phyloP scores from a whole-genome alignment of 2,329 filamentous ascomycete genomes.

The Fusarium concolor region DNA sequence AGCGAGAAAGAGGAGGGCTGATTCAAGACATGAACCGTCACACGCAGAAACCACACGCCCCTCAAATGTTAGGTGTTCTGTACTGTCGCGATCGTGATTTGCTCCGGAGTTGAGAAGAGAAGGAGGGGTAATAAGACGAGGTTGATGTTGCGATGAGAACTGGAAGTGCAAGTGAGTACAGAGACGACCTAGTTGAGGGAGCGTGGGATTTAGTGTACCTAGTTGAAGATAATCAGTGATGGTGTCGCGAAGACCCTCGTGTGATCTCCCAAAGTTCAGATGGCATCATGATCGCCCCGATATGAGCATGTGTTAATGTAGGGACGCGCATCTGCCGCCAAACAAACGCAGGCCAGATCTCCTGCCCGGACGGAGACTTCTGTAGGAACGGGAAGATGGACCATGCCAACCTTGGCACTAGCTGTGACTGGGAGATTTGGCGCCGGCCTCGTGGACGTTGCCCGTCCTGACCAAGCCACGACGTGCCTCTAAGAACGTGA shows the following conservation, averaged over 20 bases:
- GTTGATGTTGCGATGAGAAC: slow-evolving; percentile 12
- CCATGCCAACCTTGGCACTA: slow-evolving; percentile 32
- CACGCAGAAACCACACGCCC: slow-evolving; percentile 40
- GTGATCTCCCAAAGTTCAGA: slow-evolving; percentile 32
- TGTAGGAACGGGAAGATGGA: slow-evolving; percentile 39
- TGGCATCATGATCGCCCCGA: slow-evolving; percentile 36
- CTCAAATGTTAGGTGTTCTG: slow-evolving; percentile 21
- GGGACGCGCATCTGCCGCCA: slow-evolving; percentile 45
- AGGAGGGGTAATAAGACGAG: slow-evolving; percentile 22
- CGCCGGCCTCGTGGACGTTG: slow-evolving; percentile 42
- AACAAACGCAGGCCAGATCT: slow-evolving; percentile 37
- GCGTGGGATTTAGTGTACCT: not conserved
- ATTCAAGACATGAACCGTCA: slow-evolving; percentile 44
- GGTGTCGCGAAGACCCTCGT: slow-evolving; percentile 25
- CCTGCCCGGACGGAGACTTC: slow-evolving; percentile 28
- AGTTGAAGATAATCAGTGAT: slow-evolving; percentile 19
- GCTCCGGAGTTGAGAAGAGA: slow-evolving; percentile 3
- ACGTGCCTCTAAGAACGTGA: slow-evolving; percentile 26
- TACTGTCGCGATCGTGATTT: slow-evolving; percentile 28
- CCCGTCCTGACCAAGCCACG: slow-evolving; percentile 41
- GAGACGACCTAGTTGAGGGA: not conserved
- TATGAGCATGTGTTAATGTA: slow-evolving; percentile 34
- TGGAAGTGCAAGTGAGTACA: not conserved
- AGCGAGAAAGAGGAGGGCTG: slow-evolving; percentile 41
- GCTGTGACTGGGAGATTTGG: slow-evolving; percentile 38